Evolutionary conservation across 2,329 filamentous ascomycete species (phyloP), one percentile per base, ranked within the genome.

Genomic region (Colletotrichum sojae): DNA sequence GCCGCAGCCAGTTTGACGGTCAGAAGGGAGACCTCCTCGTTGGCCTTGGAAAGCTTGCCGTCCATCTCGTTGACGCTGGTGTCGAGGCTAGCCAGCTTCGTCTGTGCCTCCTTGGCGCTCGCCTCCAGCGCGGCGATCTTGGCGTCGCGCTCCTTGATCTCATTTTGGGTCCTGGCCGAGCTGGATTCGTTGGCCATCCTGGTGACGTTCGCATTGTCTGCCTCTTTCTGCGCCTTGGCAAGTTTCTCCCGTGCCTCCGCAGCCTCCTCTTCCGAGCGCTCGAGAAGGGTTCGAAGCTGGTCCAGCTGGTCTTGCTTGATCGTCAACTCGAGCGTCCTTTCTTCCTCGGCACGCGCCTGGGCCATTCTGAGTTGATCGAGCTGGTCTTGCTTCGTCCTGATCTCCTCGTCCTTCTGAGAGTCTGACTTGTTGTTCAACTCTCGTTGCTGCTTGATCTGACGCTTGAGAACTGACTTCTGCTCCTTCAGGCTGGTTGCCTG

Each of bases 391-490:
- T 88, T 90, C 55, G 83, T 78, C 25, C 86, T 83, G n/a, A 93
- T 78, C 71, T 92, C 88, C 48, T 86, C 86, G 73, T 92, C 91
- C 75, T 91, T 89, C 70, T 91, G 87, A 20, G 88, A 85, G 73
- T 97, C 94, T 1, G 94, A 94, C 76, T 95, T 95, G 82, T 87
- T 94, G 81, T 97, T 97, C 66, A 98, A 87, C 76, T 97, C 94
- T 67, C 95, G 92, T 81, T 98, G 95, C 78, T 98, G 95, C 82
- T 97, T 95, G 75, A 98, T 95, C 78, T 98, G 95, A 51, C 94
- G 90, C 75, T 95, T 92, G 9, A 98, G 86, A 22, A 97, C 95
- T 56, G 90, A 89, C 78, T 97, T 97, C 77, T 98, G 95, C 74
- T 97, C 93, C 71, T 93, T 91, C 43, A 98, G 84, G 20, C 89